These are phyloP conservation scores for Pterocarpus macrocarpus DNA, from an alignment of 306 rosid genomes.

Conservation along the genomic window DNA sequence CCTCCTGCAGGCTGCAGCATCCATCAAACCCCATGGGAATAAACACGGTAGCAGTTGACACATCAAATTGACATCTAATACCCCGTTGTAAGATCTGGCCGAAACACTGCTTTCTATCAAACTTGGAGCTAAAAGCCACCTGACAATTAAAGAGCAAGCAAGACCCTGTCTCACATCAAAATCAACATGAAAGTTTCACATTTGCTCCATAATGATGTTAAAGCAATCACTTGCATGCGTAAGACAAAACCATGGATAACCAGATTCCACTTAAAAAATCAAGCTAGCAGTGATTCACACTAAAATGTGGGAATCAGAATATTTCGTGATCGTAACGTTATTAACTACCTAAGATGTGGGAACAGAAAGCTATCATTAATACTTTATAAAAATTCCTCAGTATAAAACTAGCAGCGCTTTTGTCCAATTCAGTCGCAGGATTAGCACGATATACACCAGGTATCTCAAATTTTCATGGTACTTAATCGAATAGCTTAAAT, in stretches of 20 bases:
- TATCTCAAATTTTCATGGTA: conserved; percentile 18
- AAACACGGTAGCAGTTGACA: conserved; percentile 71
- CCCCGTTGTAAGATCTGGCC: conserved; percentile 73
- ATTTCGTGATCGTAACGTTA: not conserved
- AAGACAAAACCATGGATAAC: conserved; percentile 13
- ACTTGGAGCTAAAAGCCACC: conserved; percentile 69
- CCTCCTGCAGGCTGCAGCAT: conserved; percentile 55
- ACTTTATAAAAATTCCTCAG: not conserved
- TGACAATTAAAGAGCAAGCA: conserved; percentile 62
- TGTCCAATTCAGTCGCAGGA: not conserved
- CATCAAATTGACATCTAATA: conserved; percentile 75
- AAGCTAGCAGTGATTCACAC: not conserved
- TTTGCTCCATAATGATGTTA: conserved; percentile 8
- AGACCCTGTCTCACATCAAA: conserved; percentile 66
- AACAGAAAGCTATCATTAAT: not conserved
- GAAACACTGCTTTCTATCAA: conserved; percentile 81
- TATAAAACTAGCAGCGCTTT: not conserved
- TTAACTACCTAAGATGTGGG: not conserved
- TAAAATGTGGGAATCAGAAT: not conserved
- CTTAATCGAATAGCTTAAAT: not conserved
- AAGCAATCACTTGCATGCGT: conserved; percentile 21
- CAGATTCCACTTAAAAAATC: conserved; percentile 6
- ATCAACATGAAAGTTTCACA: conserved; percentile 40
- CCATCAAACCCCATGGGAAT: conserved; percentile 64
- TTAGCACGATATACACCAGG: not conserved